Evolutionary conservation across 2,329 filamentous ascomycete genomes (phyloP).

Genomic region (Arthrinium phaeospermum): DNA sequence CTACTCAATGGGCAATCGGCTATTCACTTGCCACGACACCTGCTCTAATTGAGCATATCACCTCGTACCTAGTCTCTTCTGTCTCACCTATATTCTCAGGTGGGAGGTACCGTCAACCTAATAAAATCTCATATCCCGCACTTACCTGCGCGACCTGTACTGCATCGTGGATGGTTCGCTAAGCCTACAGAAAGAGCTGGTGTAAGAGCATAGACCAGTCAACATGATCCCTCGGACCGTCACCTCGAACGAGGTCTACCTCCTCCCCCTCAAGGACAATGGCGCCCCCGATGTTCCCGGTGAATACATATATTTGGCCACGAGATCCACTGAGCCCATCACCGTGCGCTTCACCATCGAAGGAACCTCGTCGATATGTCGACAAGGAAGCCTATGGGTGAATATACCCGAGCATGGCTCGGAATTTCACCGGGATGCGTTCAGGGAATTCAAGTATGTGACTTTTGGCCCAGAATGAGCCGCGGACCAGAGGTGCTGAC

Average conservation of each 20-base stretch:
- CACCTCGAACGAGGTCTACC: conserved; percentile 76
- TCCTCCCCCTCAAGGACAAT: conserved; percentile 89
- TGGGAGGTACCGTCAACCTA: background rate
- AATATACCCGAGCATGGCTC: conserved; percentile 84
- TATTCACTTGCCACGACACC: background rate
- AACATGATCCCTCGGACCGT: conserved; percentile 65
- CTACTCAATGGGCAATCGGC: background rate
- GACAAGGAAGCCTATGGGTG: conserved; percentile 93
- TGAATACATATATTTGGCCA: conserved; percentile 89
- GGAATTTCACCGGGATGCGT: conserved; percentile 78
- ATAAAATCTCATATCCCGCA: background rate
- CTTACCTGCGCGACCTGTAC: background rate
- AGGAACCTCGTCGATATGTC: conserved; percentile 93
- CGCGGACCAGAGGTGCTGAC: conserved; percentile 19
- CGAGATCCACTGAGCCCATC: conserved; percentile 75
- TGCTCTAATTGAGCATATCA: background rate
- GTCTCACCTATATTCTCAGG: background rate
- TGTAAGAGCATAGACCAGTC: background rate
- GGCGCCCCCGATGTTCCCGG: conserved; percentile 89
- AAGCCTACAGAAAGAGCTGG: background rate
- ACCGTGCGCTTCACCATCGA: conserved; percentile 88
- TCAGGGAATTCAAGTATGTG: conserved; percentile 86
- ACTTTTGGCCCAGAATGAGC: background rate
- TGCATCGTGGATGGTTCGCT: conserved; percentile 2
- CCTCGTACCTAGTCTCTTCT: background rate